Evolutionary conservation across 2,329 filamentous ascomycete genomes (phyloP).

Genomic region (Pseudogymnoascus sp.): DNA sequence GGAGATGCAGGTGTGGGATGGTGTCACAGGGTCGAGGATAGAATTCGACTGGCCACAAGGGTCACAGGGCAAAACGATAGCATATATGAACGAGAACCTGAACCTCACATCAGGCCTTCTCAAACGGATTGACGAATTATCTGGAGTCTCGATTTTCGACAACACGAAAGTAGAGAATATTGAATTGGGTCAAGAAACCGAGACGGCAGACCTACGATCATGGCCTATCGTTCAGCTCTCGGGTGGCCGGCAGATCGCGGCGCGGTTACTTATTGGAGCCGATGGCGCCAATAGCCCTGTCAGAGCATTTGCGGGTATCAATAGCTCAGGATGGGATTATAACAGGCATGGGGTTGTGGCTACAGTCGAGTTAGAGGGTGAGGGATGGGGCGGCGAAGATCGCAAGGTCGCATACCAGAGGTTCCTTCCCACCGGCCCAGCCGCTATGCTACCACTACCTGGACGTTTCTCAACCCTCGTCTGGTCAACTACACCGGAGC

Average conservation of each 20-base stretch:
- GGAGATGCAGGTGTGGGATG: slow-evolving; percentile 98
- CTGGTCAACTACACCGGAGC: slow-evolving; percentile 83
- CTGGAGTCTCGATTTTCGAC: slow-evolving; percentile 63
- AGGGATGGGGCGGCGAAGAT: slow-evolving; percentile 44
- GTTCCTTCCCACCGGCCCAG: slow-evolving; percentile 84
- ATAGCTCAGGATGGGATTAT: slow-evolving; percentile 89
- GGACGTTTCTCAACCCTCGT: slow-evolving; percentile 78
- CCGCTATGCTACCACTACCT: slow-evolving; percentile 85
- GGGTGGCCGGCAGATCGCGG: slow-evolving; percentile 56
- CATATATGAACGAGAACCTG: slow-evolving; percentile 93
- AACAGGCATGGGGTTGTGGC: slow-evolving; percentile 84
- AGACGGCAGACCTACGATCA: slow-evolving; percentile 66
- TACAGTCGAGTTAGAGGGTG: slow-evolving; percentile 64
- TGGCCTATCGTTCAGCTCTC: slow-evolving; percentile 81
- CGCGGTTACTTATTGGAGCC: slow-evolving; percentile 81
- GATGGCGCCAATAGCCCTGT: slow-evolving; percentile 95
- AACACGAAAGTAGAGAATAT: slow-evolving; percentile 75
- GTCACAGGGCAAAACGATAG: slow-evolving; percentile 57
- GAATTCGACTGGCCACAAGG: slow-evolving; percentile 68
- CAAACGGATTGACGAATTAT: slow-evolving; percentile 60
- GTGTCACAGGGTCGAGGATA: slow-evolving; percentile 76
- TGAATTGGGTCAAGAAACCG: slow-evolving; percentile 58
- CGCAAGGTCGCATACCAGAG: slow-evolving; percentile 83
- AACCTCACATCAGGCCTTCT: slow-evolving; percentile 79
- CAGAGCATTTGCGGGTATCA: slow-evolving; percentile 77